These are phyloP conservation scores for Pestalotiopsis sp. DNA, from an alignment of 2,329 filamentous ascomycete genomes.

Conservation along the genomic window DNA sequence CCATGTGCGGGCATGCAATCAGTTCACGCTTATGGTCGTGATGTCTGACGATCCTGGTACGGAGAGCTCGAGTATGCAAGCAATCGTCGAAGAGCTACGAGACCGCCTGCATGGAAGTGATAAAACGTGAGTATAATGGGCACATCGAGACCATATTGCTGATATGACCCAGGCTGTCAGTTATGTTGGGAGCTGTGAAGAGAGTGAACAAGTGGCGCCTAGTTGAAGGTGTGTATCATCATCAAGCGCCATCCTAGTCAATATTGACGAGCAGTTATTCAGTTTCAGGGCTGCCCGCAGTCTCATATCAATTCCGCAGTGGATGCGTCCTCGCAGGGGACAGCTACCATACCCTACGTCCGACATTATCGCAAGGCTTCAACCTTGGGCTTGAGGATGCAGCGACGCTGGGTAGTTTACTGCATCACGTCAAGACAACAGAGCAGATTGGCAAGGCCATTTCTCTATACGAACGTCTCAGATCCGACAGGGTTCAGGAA, in stretches of 20 bases:
- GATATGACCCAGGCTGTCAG: not conserved
- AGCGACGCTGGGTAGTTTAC: not conserved
- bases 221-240: not conserved
- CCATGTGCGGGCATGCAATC: not conserved
- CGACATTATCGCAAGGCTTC: conserved; percentile 7
- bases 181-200: not conserved
- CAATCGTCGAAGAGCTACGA: not conserved
- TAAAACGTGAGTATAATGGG: not conserved
- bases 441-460: not conserved
- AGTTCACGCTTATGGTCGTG: not conserved
- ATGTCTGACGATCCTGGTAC: not conserved
- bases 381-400: conserved; percentile 14
- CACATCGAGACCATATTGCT: not conserved
- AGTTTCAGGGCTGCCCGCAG: not conserved
- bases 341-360: conserved; percentile 3
- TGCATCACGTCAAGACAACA: not conserved
- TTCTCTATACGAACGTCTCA: not conserved
- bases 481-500: not conserved
- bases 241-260: not conserved
- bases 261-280: not conserved
- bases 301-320: not conserved
- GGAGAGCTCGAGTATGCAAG: not conserved
- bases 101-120: not conserved
- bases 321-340: conserved; percentile 7
- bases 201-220: not conserved